Evolutionary conservation across 2,329 filamentous ascomycete genomes (phyloP).

Genomic region (Neoscytalidium dimidiatum): DNA sequence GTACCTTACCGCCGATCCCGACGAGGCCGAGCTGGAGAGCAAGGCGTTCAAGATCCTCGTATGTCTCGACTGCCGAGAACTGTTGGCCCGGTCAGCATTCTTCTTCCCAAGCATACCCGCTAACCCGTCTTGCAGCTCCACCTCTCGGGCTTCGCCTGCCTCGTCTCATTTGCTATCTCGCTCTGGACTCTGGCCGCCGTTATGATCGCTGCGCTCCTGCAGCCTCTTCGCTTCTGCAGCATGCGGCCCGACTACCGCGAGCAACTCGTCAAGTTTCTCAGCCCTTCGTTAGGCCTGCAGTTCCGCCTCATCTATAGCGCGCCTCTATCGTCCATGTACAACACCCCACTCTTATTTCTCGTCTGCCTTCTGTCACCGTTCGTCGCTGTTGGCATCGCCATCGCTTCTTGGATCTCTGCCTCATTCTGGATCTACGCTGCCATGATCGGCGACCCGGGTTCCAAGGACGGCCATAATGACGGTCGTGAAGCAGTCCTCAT

Average conservation of each 20-base stretch:
- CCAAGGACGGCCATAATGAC: slow-evolving; percentile 59
- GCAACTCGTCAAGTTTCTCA: slow-evolving; percentile 55
- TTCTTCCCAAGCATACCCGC: not conserved
- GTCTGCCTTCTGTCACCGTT: slow-evolving; percentile 59
- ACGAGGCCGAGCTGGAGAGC: slow-evolving; percentile 42
- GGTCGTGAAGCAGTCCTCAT: slow-evolving; percentile 61
- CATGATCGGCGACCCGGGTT: slow-evolving; percentile 62
- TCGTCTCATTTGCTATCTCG: slow-evolving; percentile 56
- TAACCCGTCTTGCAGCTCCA: slow-evolving; percentile 46
- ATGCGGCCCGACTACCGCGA: slow-evolving; percentile 48
- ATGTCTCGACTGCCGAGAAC: slow-evolving; percentile 21
- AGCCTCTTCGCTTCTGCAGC: slow-evolving; percentile 58
- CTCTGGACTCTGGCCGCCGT: slow-evolving; percentile 55
- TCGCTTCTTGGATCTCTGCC: slow-evolving; percentile 61
- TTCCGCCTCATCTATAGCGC: slow-evolving; percentile 50
- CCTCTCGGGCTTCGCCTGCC: slow-evolving; percentile 55
- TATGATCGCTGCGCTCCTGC: slow-evolving; percentile 50
- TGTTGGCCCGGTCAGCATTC: not conserved
- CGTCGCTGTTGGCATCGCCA: slow-evolving; percentile 56
- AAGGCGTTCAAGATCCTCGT: slow-evolving; percentile 48
- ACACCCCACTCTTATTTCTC: slow-evolving; percentile 48
- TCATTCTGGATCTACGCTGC: slow-evolving; percentile 64
- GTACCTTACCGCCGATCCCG: slow-evolving; percentile 32
- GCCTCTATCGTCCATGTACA: slow-evolving; percentile 36
- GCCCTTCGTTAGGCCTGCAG: slow-evolving; percentile 56